phyloP scores from a whole-genome alignment of 495 filamentous ascomycete genomes.

The Letharia lupina region DNA sequence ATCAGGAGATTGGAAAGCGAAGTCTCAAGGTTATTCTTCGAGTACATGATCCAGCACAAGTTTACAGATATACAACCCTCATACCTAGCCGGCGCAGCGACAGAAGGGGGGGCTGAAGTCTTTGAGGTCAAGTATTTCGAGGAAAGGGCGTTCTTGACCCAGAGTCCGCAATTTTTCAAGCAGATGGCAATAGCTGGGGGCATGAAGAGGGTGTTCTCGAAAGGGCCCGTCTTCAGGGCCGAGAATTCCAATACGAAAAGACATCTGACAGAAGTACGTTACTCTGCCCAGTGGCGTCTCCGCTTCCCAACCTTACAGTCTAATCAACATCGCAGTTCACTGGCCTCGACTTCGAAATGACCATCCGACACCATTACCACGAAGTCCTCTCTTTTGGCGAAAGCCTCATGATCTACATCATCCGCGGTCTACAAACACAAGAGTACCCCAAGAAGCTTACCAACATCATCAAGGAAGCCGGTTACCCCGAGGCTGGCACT shows the following conservation, averaged over 20 bases:
- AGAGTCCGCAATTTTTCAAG: constrained; percentile 94
- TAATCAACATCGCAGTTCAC: constrained; percentile 51
- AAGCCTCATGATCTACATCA: constrained; percentile 78
- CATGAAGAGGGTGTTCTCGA: constrained; percentile 79
- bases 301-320: neutral
- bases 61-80: constrained; percentile 88
- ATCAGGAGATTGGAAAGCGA: constrained; percentile 77
- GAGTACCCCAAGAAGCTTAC: constrained; percentile 54
- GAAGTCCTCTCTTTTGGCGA: constrained; percentile 79
- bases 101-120: constrained; percentile 88
- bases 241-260: constrained; percentile 95
- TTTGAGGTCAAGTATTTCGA: constrained; percentile 92
- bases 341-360: constrained; percentile 96
- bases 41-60: constrained; percentile 63
- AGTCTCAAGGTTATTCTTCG: constrained; percentile 70
- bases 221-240: constrained; percentile 88
- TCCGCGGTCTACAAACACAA: constrained; percentile 62
- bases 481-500: constrained; percentile 48
- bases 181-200: constrained; percentile 94
- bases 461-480: constrained; percentile 51
- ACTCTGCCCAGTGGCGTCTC: neutral
- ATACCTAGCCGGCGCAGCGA: constrained; percentile 81
- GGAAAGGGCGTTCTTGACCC: constrained; percentile 74
- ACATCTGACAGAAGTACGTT: constrained; percentile 76
- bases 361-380: constrained; percentile 79